Evolutionary conservation across 176 grass and related monocot genomes (phyloP).

Genomic region (Stipa capillata): DNA sequence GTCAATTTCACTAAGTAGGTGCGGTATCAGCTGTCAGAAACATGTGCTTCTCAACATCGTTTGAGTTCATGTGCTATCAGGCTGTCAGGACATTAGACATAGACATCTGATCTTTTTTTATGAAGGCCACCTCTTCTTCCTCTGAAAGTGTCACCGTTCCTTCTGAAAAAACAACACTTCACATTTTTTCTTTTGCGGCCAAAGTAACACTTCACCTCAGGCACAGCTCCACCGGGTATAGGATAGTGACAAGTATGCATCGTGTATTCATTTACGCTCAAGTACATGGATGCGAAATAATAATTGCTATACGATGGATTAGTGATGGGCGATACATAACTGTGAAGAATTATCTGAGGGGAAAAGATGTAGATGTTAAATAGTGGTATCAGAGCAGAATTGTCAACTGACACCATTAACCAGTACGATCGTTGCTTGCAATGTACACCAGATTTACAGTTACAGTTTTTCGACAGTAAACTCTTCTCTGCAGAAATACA

Average conservation of each 20-base stretch:
- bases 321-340: background rate
- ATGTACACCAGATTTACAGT: too few species aligned
- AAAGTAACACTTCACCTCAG: constrained; percentile 7
- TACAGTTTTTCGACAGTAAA: too few species aligned
- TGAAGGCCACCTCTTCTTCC: background rate
- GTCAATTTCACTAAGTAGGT: constrained; percentile 43
- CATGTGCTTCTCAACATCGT: constrained; percentile 45
- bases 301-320: background rate
- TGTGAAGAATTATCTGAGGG: background rate
- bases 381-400: background rate
- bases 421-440: background rate
- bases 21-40: constrained; percentile 21
- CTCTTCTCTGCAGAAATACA: background rate
- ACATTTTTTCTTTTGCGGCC: too few species aligned
- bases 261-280: background rate
- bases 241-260: background rate
- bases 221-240: background rate
- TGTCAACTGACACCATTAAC: background rate
- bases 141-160: background rate
- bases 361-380: background rate
- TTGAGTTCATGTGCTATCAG: background rate
- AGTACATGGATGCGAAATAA: background rate
- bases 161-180: constrained; percentile 11
- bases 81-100: constrained; percentile 29
- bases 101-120: constrained; percentile 29